These are phyloP conservation scores for Plectosphaerella plurivora DNA, from an alignment of 2,329 filamentous ascomycete species.

Conservation along the genomic window DNA sequence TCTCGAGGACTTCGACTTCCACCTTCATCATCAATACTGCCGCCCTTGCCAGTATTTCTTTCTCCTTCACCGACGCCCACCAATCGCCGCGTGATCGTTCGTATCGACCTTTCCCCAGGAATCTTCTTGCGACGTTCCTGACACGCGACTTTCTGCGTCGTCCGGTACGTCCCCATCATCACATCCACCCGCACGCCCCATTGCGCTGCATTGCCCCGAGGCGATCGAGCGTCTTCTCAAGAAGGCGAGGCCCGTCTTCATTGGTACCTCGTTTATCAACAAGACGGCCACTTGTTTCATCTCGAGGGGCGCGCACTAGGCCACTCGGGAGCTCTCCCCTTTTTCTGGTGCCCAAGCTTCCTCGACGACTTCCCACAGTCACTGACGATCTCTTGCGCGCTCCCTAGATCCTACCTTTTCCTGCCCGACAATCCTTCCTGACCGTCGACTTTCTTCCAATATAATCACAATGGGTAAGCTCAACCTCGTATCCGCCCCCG, in stretches of 20 bases:
- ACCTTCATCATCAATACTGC: conserved; percentile 12
- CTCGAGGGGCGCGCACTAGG: too few relatives aligned
- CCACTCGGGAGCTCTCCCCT: background rate
- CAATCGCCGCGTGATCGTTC: conserved; percentile 10
- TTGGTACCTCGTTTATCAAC: too few relatives aligned
- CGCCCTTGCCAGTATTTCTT: conserved; percentile 2
- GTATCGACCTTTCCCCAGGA: conserved; percentile 12
- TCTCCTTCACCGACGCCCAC: conserved; percentile 2
- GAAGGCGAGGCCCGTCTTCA: too few relatives aligned
- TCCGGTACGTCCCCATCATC: background rate
- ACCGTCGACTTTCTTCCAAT: conserved; percentile 19
- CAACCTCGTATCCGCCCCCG: conserved; percentile 18
- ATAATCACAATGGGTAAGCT: conserved; percentile 43
- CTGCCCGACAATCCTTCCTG: conserved; percentile 14
- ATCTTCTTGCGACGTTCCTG: conserved; percentile 23
- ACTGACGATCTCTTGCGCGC: conserved; percentile 18
- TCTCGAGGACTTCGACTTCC: conserved; percentile 1
- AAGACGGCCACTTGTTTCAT: too few relatives aligned
- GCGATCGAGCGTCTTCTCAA: too few relatives aligned
- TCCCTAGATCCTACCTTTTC: conserved; percentile 20
- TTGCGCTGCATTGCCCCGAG: background rate
- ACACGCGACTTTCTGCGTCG: conserved; percentile 26
- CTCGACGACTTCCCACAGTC: background rate
- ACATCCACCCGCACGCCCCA: conserved; percentile 3
- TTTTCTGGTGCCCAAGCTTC: conserved; percentile 3